A percentile compares a stretch with the other conserved stretches of the same genome.
phyloP scores from a whole-genome alignment of 495 filamentous ascomycete species.

The Penicillium dipodomyicola region DNA sequence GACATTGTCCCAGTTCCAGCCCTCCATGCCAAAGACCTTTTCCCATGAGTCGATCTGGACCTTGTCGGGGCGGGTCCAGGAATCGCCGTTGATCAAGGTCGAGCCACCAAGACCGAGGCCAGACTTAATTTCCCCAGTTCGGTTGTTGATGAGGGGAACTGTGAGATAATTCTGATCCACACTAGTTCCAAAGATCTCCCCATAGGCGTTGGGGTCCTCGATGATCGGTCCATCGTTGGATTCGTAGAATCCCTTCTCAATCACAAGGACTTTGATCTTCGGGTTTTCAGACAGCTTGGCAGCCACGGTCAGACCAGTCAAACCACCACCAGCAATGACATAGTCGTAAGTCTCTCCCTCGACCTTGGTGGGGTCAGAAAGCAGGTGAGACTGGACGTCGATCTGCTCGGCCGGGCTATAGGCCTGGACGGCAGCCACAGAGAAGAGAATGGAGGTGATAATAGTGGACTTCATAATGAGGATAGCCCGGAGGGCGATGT shows the following conservation, averaged over 20 bases:
- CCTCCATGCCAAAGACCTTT: constrained; percentile 42
- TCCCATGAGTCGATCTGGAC: constrained; percentile 53
- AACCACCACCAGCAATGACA: constrained; percentile 36
- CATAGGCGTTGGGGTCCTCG: constrained; percentile 36
- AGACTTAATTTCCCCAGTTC: constrained; percentile 17
- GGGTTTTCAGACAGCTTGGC: constrained; percentile 46
- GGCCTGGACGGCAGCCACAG: too few relatives aligned
- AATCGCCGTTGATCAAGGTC: constrained; percentile 54
- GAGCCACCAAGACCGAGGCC: constrained; percentile 50
- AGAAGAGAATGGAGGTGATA: too few relatives aligned
- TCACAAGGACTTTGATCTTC: constrained; percentile 47
- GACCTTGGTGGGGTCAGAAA: constrained; percentile 24
- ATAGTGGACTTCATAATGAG: too few relatives aligned
- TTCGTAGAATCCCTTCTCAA: constrained; percentile 48
- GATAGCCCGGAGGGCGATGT: too few relatives aligned
- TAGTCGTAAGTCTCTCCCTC: constrained; percentile 27
- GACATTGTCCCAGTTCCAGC: constrained; percentile 54
- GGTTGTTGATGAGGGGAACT: constrained; percentile 18
- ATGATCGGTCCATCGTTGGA: constrained; percentile 33
- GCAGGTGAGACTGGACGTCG: constrained; percentile 23
- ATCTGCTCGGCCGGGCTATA: constrained; percentile 1
- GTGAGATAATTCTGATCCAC: constrained; percentile 24
- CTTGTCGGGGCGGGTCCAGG: constrained; percentile 45
- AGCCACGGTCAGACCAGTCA: constrained; percentile 34
- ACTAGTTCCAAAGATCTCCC: constrained; percentile 33